These are phyloP conservation scores for Dendrobium nobile DNA, from an alignment of 106 monocot species.

Conservation along the genomic window DNA sequence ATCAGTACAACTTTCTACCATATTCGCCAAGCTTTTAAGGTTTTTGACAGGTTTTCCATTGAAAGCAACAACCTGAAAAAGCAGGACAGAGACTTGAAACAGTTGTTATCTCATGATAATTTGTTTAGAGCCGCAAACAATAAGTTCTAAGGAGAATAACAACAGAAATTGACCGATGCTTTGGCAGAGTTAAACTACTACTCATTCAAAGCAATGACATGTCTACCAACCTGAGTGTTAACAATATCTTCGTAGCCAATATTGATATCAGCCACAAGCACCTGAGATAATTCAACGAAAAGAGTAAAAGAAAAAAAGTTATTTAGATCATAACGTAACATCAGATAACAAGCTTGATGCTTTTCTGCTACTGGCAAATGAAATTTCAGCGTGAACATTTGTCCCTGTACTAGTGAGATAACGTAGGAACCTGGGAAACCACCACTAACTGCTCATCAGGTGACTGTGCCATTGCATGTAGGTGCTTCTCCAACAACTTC, in stretches of 20 bases:
- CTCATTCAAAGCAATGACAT: background rate
- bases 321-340: background rate
- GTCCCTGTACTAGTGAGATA: constrained; percentile 2
- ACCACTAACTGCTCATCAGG: constrained; percentile 92
- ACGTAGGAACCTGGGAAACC: constrained; percentile 73
- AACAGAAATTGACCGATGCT: background rate
- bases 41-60: constrained; percentile 97
- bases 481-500: constrained; percentile 89
- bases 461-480: constrained; percentile 90
- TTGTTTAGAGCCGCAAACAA: background rate
- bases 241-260: constrained; percentile 99
- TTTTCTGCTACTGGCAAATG: background rate
- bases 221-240: constrained; percentile 75
- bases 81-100: background rate
- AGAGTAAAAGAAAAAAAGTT: background rate
- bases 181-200: background rate
- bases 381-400: background rate
- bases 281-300: constrained; percentile 33
- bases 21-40: constrained; percentile 67
- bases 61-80: constrained; percentile 54
- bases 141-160: background rate
- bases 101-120: background rate
- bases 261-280: constrained; percentile 95
- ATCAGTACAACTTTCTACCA: constrained; percentile 82
- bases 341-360: background rate